Evolutionary conservation across 495 filamentous ascomycete species (phyloP), one percentile per base, ranked within the genome.

Genomic region (Daldinia vernicosa): DNA sequence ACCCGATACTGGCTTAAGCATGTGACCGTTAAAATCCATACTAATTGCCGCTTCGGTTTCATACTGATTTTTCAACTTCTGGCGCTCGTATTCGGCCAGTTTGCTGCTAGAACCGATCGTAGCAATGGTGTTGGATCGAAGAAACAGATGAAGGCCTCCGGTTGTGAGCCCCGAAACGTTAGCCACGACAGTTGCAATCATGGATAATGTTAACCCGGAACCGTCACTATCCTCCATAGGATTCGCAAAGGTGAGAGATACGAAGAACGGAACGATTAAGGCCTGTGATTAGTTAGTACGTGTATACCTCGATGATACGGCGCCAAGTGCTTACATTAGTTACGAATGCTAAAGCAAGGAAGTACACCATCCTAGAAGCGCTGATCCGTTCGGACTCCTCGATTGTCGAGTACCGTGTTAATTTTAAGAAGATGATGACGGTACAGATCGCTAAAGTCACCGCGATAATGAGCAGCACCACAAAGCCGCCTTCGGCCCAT

Each of bases 291-390:
- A 43, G 63, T 80, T 55, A 80, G 74, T 50, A n/a, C 0, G 15
- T 27, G 28, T 17, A 24, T 15, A n/a, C 14, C 17, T 63, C 7
- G 28, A 2, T 51, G 14, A 9, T 7, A 37, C 15, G 19, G 3
- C 1, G n/a, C 12, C 14, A 9, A 60, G 14, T 51, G 70, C 81
- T 39, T 71, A 84, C 83, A 55, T 78, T 82, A 2, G 81, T 82
- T 45, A 84, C 74, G 51, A 79, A 68, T 2, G 77, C 80, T 6
- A 84, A 74, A 3, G 70, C 72, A 59, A 77, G 67, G 56, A 83
- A 85, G 30, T 84, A 85, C 15, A 85, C 80, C 81, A 83, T 85
- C 33, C 80, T 75, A 6, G 82, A 84, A 11, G 82, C 82, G 26
- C 75, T 70, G 27, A 80, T 76, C 39, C 83, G 64, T 62, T 82